Base-by-base conservation (phyloP, 2,329 filamentous ascomycete species). In the Pseudocercospora fuligena region DNA sequence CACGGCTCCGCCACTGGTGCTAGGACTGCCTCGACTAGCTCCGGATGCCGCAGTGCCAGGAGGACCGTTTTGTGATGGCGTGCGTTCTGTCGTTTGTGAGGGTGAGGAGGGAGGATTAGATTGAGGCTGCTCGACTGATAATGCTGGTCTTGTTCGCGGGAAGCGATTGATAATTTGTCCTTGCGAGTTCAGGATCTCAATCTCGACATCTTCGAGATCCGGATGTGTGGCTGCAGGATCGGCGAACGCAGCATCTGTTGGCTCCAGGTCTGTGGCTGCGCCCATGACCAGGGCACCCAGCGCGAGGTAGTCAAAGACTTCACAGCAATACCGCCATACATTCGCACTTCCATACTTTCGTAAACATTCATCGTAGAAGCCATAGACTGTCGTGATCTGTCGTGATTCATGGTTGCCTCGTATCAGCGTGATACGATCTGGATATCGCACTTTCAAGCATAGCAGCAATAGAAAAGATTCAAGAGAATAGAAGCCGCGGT, bases 301-400 rank as follows among this genome's bases (percentile, higher is more conserved):
- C 5, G 94, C 93, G 23, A 99, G 88, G 79, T 97, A 98, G 81
- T 99, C 94, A 78, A 99, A 99, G 3, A 98, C 92, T 75, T 99
- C 95, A 81, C 94, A 97, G 83, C 94, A 99, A 78, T 97, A 83
- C 63, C 92, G 87, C 94, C 94, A 98, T 1, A 98, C 94, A 74
- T 97, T 98, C 43, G 94, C 94, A 77, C 91, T 97, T 67, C 94
- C 94, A 76, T 98, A 98, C 81, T 98, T 98, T 62, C 94, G 87
- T 70, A 97, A 85, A 76, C 94, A 98, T 82, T 98, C 94, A 77
- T 98, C 94, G 82, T 98, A 98, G 83, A 98, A 98, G 69, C 94
- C 94, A 78, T 98, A 98, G 14, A 98, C 94, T 5, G 93, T 97
- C 23, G 94, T 98, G 72, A 98, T 98, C 80, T 98, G 94, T 66